A percentile compares a stretch with the other conserved stretches of the same genome.
These are phyloP conservation scores for Flaveria bidentis DNA, from an alignment of 129 eudicot genomes.

Conservation along the genomic window DNA sequence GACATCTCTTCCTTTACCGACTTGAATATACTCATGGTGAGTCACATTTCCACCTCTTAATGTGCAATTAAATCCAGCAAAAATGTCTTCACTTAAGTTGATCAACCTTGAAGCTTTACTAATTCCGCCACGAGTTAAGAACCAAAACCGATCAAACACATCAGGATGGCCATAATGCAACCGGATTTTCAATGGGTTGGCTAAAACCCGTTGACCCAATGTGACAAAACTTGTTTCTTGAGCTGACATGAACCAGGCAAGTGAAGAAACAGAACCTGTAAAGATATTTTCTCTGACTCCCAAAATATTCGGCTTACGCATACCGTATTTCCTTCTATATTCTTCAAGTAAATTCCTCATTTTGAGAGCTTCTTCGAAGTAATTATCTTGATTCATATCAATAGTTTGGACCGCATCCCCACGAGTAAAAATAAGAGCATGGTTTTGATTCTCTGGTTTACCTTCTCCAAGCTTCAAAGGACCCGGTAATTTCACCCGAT, in stretches of 20 bases:
- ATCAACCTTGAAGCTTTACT: constrained; percentile 94
- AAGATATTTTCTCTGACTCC: constrained; percentile 95
- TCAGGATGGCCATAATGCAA: constrained; percentile 99
- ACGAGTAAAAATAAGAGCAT: constrained; percentile 83
- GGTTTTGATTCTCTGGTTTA: constrained; percentile 97
- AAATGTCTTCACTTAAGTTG: constrained; percentile 95
- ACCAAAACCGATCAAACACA: constrained; percentile 95
- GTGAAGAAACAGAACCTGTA: constrained; percentile 94
- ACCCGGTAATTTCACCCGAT: constrained; percentile 90
- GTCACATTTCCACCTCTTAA: constrained; percentile 94
- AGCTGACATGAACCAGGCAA: constrained; percentile 99
- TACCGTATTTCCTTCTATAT: constrained; percentile 64
- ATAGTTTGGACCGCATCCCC: constrained; percentile 98
- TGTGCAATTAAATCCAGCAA: constrained; percentile 96
- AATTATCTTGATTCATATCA: constrained; percentile 96
- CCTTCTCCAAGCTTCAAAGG: constrained; percentile 98
- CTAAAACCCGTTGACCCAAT: constrained; percentile 94
- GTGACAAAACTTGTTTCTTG: constrained; percentile 97
- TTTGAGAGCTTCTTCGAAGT: constrained; percentile 92
- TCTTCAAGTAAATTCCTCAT: constrained; percentile 91
- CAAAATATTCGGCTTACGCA: constrained; percentile 79
- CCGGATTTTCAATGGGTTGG: constrained; percentile 85
- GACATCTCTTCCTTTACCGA: constrained; percentile 96
- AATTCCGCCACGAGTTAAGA: constrained; percentile 88
- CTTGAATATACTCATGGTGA: constrained; percentile 92